Evolutionary conservation across 805 yeast species (phyloP), one percentile per base, ranked within the genome.

Genomic region (Myxozyma neotropica): DNA sequence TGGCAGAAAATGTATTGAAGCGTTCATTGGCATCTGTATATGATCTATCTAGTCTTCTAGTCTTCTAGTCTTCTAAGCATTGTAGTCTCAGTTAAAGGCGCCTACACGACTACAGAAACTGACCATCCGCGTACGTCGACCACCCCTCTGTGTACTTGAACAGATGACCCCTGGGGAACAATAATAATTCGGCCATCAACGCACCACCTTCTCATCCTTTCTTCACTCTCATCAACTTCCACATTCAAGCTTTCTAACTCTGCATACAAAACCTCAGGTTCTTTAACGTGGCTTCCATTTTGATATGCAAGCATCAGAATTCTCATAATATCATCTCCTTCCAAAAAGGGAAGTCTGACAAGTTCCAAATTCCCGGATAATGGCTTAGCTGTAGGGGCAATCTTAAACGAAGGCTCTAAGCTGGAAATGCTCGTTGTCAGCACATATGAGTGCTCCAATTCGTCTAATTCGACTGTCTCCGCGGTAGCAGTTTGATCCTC

Each of bases 131-230:
- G 52, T 7, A 61, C 56, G 23, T 31, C 56, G 4, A 15, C 48
- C 5, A 13, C 55, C 67, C 72, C 39, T 23, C 44, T 54, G 31
- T 53, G 59, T 21, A 61, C 59, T 19, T 27, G 17, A 24, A 26
- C 73, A 69, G 3, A 48, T 35, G 51, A 40, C 4, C 45, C 57
- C 2, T 68, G 63, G 1, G 71, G 68, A 1, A 68, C 63, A 13
- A 68, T 61, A 15, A 80, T 68, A 1, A 83, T 84, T 19, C 80
- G 73, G 0, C 94, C 94, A 71, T 87, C 94, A 12, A 87, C 68
- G 68, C 93, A 87, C 70, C 86, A 78, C 29, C 68, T 47, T 35
- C 90, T 73, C 61, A 81, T 73, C n/a, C 74, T 67, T 12, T 67
- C 68, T 8, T 67, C 69, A 43, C 75, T 78, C 2, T 64, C 59